Base-by-base conservation (phyloP, 2,329 filamentous ascomycete genomes). In the Madurella mycetomatis region DNA sequence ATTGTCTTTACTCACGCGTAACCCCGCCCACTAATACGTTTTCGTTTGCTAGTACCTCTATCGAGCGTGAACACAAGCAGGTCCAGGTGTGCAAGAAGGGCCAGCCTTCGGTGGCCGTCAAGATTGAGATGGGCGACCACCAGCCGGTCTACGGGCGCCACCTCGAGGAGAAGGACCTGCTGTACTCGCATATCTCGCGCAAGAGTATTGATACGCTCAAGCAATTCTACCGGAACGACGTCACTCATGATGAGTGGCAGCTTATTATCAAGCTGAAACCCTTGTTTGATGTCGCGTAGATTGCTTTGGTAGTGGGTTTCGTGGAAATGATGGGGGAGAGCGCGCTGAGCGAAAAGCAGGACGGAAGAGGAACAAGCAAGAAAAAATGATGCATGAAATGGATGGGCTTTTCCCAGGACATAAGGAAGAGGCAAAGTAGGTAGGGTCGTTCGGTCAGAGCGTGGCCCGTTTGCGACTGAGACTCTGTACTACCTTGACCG, bases 21-120 rank as follows among this genome's bases (percentile, higher is more conserved):
- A 25, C 25, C 31, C 25, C 16, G n/a, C 5, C 37, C 12, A 17
- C 64, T 67, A 64, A 70, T 59, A 45, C 32, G 16, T 43, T 9
- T 15, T n/a, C 0, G 12, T n/a, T 37, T 51, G 64, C 54, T 66
- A 96, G 92, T n/a, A 89, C 89, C 53, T 92, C 88, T 1, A 99
- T 99, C 67, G 92, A 99, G 73, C 87, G 95, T 69, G 95, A 99
- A 64, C 94, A 99, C 82, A 99, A 99, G 77, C 85, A 94, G 60
- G 86, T 99, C 62, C 82, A 80, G 9, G 80, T 96, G 54, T 95
- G 90, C 78, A 99, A 99, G 74, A 92, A 91, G 76, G 92, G 92
- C 49, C 89, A 95, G 68, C 94, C 95, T n/a, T 95, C 91, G 1
- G 95, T 99, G 9, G 94, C 94, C 17, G 80, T 99, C 77, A 99